Conservation (phyloP, 352 stramenopile genomes). For the Pilasporangium apinafurcum region DNA sequence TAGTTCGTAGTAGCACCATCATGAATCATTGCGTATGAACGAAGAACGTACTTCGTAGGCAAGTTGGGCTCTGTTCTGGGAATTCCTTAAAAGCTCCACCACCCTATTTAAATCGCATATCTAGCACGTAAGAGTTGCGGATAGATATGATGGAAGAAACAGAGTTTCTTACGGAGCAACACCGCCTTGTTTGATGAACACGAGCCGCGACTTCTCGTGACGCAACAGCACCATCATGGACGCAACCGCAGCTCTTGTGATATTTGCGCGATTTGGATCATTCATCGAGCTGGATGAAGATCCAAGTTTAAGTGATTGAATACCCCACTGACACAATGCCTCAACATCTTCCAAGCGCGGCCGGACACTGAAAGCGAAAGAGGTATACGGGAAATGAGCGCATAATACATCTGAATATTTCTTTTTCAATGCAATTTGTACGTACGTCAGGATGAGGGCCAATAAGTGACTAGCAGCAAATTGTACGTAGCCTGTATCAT, state of each 20-base stretch:
- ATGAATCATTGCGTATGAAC: neutral
- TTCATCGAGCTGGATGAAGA: slow-evolving; percentile 39
- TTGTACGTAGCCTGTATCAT: slow-evolving; percentile 82
- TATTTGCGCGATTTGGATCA: slow-evolving; percentile 62
- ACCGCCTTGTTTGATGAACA: slow-evolving; percentile 89
- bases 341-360: slow-evolving; percentile 76
- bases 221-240: slow-evolving; percentile 91
- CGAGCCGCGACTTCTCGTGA: slow-evolving; percentile 77
- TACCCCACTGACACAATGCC: slow-evolving; percentile 68
- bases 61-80: slow-evolving; percentile 89
- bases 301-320: slow-evolving; percentile 66
- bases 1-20: neutral
- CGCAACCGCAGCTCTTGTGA: slow-evolving; percentile 83
- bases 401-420: neutral
- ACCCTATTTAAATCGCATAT: slow-evolving; percentile 20
- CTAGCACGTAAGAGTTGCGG: neutral
- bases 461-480: slow-evolving; percentile 74
- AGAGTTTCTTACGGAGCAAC: slow-evolving; percentile 77
- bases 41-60: slow-evolving; percentile 82
- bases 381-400: neutral
- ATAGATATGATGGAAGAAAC: neutral
- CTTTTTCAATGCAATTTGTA: neutral
- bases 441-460: slow-evolving; percentile 79
- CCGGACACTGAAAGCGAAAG: slow-evolving; percentile 62
- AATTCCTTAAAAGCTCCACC: slow-evolving; percentile 70